Conservation (phyloP, 2,329 filamentous ascomycete species). For the Annulohypoxylon truncatum region DNA sequence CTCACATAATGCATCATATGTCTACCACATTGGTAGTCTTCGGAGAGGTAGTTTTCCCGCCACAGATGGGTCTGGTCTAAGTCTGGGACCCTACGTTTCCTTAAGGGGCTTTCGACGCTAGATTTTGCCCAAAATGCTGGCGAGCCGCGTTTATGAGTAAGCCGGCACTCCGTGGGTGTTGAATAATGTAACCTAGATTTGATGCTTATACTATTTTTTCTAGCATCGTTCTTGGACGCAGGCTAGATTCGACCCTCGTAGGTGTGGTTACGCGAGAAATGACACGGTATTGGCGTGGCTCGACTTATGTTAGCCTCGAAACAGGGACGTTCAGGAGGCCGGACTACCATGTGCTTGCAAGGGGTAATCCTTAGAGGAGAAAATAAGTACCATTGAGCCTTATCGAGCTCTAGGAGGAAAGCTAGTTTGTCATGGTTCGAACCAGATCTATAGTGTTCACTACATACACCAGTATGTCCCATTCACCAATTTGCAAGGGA, state of each 20-base stretch:
- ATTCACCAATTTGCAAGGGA: neutral
- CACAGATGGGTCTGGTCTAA: neutral
- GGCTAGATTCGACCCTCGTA: neutral
- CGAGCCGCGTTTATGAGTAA: neutral
- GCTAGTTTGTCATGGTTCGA: neutral
- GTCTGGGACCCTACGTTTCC: neutral
- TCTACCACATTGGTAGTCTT: neutral
- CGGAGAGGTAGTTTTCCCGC: slow-evolving; percentile 4
- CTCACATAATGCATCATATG: neutral
- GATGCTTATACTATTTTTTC: neutral
- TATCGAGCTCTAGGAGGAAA: neutral
- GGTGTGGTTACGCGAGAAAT: neutral
- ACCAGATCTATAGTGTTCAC: neutral
- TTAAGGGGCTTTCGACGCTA: neutral
- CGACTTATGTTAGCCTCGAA: neutral
- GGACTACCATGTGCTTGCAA: neutral
- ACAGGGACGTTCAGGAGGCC: neutral
- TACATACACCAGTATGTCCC: neutral
- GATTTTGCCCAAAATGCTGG: neutral
- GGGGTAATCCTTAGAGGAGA: neutral
- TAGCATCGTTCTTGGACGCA: neutral
- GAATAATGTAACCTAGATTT: neutral
- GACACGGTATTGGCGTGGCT: neutral
- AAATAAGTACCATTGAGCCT: neutral
- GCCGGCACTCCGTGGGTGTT: neutral